Base-by-base conservation (phyloP, 176 grass and related monocot species). In the Urochloa ruziziensis region DNA sequence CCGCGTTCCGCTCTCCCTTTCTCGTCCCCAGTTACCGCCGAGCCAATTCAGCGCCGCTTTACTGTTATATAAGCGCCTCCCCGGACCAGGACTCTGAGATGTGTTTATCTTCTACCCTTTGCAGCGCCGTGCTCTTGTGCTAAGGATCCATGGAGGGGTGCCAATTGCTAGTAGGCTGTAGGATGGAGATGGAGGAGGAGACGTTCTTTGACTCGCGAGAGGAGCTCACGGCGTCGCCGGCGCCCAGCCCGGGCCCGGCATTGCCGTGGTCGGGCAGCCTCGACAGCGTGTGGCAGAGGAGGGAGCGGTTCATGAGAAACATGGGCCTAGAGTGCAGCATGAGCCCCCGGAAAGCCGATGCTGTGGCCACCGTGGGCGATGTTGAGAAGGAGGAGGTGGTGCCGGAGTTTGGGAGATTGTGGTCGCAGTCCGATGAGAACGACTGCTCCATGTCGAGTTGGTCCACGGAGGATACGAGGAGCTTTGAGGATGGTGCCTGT, bases 401-500 rank as follows among this genome's bases (percentile, higher is more conserved):
- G 84, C 79, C 73, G 39, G 79, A 74, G 25, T 74, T 66, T 3
- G 66, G 74, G 40, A 90, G 84, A 4, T 73, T 67, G 32, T 90
- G 30, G 32, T 86, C 84, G 39, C 84, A 74, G 37, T 83, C 79
- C 2, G 83, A 90, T 14, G 83, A 90, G 73, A 90, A 83, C 35
- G 88, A 90, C 59, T 83, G 88, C 49, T 90, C 84, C 48, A 90
- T 86, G 84, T 90, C 84, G 32, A 90, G 84, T 51, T 90, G 88
- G 88, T 90, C 88, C 48, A 83, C 80, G 24, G 88, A 90, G 67
- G 88, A 86, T 74, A 90, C 88, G 13, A 21, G 67, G 37, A 86
- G 88, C 74, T 79, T 42, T 2, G 80, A 51, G 23, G 84, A 79
- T 11, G 84, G 74, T 30, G 68, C 27, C 16, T 87, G 84, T 2